phyloP scores from a whole-genome alignment of 306 rosid genomes.

The Casuarina cunninghamiana region DNA sequence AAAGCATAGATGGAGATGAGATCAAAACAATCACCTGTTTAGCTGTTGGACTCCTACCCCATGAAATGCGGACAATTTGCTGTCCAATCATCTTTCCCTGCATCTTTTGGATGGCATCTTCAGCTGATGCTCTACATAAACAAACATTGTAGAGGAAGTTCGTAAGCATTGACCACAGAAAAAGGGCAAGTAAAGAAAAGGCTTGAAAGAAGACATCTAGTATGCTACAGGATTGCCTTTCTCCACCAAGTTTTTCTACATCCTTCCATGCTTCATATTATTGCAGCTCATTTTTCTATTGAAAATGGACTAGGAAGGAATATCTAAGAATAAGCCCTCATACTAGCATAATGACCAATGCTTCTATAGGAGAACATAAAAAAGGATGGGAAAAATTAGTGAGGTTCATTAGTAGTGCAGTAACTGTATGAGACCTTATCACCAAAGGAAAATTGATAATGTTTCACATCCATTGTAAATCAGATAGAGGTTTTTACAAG shows the following conservation, averaged over 20 bases:
- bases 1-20: constrained; percentile 5
- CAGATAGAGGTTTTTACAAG: constrained; percentile 9
- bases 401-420: neutral
- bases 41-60: constrained; percentile 72
- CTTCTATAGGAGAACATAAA: neutral
- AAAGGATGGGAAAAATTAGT: neutral
- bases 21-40: constrained; percentile 65
- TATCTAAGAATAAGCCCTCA: neutral
- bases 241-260: constrained; percentile 2
- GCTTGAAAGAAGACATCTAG: neutral
- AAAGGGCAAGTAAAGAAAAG: neutral
- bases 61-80: constrained; percentile 73
- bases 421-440: neutral
- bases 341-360: neutral
- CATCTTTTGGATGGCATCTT: constrained; percentile 88
- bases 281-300: constrained; percentile 8
- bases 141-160: constrained; percentile 16
- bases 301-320: neutral
- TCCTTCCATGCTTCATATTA: neutral
- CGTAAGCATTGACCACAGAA: constrained; percentile 16
- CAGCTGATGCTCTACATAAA: constrained; percentile 70
- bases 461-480: constrained; percentile 18
- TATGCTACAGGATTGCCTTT: neutral
- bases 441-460: constrained; percentile 11
- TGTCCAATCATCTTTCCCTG: constrained; percentile 85